These are phyloP conservation scores for Epichloe coenophiala DNA, from an alignment of 2,329 filamentous ascomycete species.

Conservation along the genomic window DNA sequence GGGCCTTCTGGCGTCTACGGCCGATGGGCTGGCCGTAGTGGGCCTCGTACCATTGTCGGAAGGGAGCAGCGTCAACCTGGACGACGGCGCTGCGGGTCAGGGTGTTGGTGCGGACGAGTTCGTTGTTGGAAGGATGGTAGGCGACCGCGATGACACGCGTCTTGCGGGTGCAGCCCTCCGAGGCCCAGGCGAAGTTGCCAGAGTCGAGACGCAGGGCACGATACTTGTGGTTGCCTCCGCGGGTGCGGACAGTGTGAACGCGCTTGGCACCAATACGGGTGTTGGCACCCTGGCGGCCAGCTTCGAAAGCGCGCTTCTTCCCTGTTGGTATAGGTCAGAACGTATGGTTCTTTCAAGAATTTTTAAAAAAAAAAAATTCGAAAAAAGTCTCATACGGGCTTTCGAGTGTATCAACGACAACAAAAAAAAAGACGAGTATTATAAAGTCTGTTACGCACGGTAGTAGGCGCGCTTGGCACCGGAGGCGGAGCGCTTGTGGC, in stretches of 20 bases:
- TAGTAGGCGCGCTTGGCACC: slow-evolving; percentile 95
- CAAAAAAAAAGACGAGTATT: slow-evolving; percentile 6
- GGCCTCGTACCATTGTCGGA: slow-evolving; percentile 99
- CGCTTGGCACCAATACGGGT: slow-evolving; percentile 97
- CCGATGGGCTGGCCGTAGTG: slow-evolving; percentile 92
- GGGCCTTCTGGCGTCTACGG: slow-evolving; percentile 81
- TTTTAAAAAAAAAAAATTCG: not conserved
- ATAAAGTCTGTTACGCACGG: slow-evolving; percentile 44
- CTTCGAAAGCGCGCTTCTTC: slow-evolving; percentile 99
- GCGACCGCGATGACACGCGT: slow-evolving; percentile 95
- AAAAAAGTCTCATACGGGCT: slow-evolving; percentile 44
- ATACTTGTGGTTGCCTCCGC: slow-evolving; percentile 99
- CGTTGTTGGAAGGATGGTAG: slow-evolving; percentile 99
- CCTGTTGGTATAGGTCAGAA: slow-evolving; percentile 63
- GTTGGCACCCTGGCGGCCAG: slow-evolving; percentile 97
- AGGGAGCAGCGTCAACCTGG: slow-evolving; percentile 96
- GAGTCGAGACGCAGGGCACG: slow-evolving; percentile 96
- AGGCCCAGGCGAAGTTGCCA: slow-evolving; percentile 99
- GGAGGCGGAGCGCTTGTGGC: slow-evolving; percentile 98
- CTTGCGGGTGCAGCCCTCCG: slow-evolving; percentile 96
- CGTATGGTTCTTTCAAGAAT: slow-evolving; percentile 36
- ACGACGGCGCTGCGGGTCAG: slow-evolving; percentile 97
- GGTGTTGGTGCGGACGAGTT: slow-evolving; percentile 99
- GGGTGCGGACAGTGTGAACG: slow-evolving; percentile 92
- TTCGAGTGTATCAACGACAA: slow-evolving; percentile 30